A percentile compares a stretch with the other conserved stretches of the same genome.
These are phyloP conservation scores for Seiridium unicorne DNA, from an alignment of 2,329 filamentous ascomycete species.

Conservation along the genomic window DNA sequence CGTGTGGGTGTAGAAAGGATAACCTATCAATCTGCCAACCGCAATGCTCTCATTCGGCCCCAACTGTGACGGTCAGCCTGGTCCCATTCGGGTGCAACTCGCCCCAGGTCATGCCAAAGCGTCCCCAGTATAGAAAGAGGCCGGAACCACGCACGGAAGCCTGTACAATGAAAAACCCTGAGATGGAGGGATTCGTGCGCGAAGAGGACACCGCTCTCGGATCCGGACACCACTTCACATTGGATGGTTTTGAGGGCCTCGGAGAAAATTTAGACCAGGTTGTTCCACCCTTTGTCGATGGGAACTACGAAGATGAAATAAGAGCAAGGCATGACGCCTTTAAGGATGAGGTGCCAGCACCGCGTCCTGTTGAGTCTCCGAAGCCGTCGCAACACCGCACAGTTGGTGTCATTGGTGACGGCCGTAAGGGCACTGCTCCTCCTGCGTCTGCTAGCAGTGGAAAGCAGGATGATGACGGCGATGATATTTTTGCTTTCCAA, in stretches of 20 bases:
- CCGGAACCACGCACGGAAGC: background rate
- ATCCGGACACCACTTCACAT: background rate
- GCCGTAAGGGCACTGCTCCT: background rate
- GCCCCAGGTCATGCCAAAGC: background rate
- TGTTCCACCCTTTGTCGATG: background rate
- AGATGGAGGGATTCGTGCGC: background rate
- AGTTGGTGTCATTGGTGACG: background rate
- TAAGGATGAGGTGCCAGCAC: background rate
- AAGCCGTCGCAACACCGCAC: background rate
- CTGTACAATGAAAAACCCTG: background rate
- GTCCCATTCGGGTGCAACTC: background rate
- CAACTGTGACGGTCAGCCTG: background rate
- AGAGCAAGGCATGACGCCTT: background rate
- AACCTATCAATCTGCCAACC: background rate
- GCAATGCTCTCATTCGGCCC: background rate
- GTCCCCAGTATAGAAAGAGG: background rate
- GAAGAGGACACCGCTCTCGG: constrained; percentile 6
- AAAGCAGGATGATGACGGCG: background rate
- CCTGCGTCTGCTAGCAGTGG: background rate
- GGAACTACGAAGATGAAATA: background rate
- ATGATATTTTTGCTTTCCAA: background rate
- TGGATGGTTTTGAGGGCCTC: background rate
- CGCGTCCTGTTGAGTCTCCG: background rate
- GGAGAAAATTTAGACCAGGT: background rate
- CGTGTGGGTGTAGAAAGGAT: constrained; percentile 1